Evolutionary conservation across 257 asterid genomes (phyloP).

Genomic region (Solanum medicagineum): DNA sequence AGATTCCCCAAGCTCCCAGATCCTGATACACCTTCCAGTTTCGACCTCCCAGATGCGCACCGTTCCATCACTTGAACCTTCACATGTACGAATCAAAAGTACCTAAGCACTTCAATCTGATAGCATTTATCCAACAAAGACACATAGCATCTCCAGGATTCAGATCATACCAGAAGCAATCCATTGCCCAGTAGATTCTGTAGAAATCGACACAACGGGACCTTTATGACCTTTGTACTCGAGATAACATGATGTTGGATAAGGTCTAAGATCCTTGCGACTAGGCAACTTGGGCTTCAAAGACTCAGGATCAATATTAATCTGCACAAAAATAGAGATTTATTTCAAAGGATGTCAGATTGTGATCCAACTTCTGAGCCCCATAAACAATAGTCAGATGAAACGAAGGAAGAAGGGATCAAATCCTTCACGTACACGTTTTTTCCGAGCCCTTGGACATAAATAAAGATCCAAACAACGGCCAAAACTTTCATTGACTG

Average conservation of each 20-base stretch:
- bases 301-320: constrained; percentile 89
- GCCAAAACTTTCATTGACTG: constrained; percentile 69
- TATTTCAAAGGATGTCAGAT: background rate
- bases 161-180: constrained; percentile 77
- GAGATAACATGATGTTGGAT: constrained; percentile 83
- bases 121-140: background rate
- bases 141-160: background rate
- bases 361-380: background rate
- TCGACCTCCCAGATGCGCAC: constrained; percentile 98
- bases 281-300: constrained; percentile 95
- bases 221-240: constrained; percentile 94
- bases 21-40: constrained; percentile 77
- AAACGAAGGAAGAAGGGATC: background rate
- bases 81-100: background rate
- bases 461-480: constrained; percentile 94
- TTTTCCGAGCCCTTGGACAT: constrained; percentile 78
- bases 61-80: constrained; percentile 92
- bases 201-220: constrained; percentile 66
- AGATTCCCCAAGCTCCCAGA: constrained; percentile 76
- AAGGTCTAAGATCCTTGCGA: constrained; percentile 83
- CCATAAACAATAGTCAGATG: background rate
- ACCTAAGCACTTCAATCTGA: background rate
- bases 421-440: constrained; percentile 53
- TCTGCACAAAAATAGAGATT: constrained; percentile 27
- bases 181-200: constrained; percentile 87